These are phyloP conservation scores for Fusarium sp. DNA, from an alignment of 2,329 filamentous ascomycete species.

Conservation along the genomic window DNA sequence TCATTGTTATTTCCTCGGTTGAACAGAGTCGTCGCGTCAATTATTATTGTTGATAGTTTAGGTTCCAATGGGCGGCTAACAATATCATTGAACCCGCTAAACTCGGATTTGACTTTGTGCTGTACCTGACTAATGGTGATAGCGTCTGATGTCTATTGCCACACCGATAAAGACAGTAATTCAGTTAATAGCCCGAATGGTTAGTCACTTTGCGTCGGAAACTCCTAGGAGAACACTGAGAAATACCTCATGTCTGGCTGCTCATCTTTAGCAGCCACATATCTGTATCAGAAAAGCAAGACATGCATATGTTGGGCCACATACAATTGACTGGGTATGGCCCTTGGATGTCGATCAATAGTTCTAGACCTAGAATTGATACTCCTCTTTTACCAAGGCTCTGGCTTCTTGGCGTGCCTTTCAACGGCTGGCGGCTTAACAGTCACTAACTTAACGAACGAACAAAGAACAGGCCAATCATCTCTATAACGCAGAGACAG, in stretches of 20 bases:
- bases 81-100: neutral
- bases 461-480: slow-evolving; percentile 22
- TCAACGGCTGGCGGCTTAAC: slow-evolving; percentile 9
- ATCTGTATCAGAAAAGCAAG: neutral
- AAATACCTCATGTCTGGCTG: neutral
- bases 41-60: slow-evolving; percentile 2
- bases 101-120: slow-evolving; percentile 18
- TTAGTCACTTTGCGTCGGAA: neutral
- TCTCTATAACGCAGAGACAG: slow-evolving; percentile 14
- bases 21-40: slow-evolving; percentile 1
- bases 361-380: slow-evolving; percentile 36
- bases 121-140: slow-evolving; percentile 31
- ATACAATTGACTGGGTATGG: slow-evolving; percentile 11
- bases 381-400: slow-evolving; percentile 10
- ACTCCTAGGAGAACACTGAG: neutral
- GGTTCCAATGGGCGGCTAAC: slow-evolving; percentile 21
- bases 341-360: slow-evolving; percentile 33
- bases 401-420: slow-evolving; percentile 21
- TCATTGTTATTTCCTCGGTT: neutral
- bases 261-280: neutral
- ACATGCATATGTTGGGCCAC: slow-evolving; percentile 12
- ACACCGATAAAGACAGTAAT: neutral
- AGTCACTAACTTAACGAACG: slow-evolving; percentile 1
- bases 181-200: neutral
- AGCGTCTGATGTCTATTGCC: slow-evolving; percentile 30